Conservation (phyloP, 1,284 basidiomycete species). For the Chalciporus piperatoides region DNA sequence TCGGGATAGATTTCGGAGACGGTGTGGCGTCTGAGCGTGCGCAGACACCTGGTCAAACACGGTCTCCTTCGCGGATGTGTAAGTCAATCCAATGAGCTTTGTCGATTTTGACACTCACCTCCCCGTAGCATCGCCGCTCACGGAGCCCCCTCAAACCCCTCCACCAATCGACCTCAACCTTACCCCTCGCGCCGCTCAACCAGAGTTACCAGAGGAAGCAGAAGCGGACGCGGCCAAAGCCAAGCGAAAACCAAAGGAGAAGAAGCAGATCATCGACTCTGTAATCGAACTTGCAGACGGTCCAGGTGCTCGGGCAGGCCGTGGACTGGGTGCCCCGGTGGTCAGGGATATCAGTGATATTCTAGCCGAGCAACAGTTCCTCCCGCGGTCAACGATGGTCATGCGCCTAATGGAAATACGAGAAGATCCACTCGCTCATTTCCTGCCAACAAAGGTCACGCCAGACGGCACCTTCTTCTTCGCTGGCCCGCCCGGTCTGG, state of each 20-base stretch:
- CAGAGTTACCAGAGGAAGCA: slow-evolving; percentile 37
- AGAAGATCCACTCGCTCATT: slow-evolving; percentile 80
- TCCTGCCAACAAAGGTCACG: slow-evolving; percentile 75
- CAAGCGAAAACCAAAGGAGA: slow-evolving; percentile 59
- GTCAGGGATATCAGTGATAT: slow-evolving; percentile 72
- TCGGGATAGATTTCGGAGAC: slow-evolving; percentile 72
- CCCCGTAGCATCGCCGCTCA: slow-evolving; percentile 64
- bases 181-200: slow-evolving; percentile 43
- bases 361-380: slow-evolving; percentile 73
- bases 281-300: slow-evolving; percentile 82
- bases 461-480: slow-evolving; percentile 72
- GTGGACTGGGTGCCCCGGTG: slow-evolving; percentile 53
- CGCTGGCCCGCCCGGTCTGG: slow-evolving; percentile 77
- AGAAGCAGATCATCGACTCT: slow-evolving; percentile 78
- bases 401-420: slow-evolving; percentile 83
- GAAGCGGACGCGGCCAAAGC: slow-evolving; percentile 38
- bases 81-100: slow-evolving; percentile 29
- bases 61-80: slow-evolving; percentile 68
- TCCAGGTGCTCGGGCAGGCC: slow-evolving; percentile 53
- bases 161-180: slow-evolving; percentile 47
- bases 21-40: slow-evolving; percentile 38
- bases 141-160: slow-evolving; percentile 67
- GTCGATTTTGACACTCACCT: slow-evolving; percentile 6
- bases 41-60: slow-evolving; percentile 55
- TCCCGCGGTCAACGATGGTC: slow-evolving; percentile 78